Conservation (phyloP, 306 rosid genomes). For the Amphicarpaea edgeworthii region DNA sequence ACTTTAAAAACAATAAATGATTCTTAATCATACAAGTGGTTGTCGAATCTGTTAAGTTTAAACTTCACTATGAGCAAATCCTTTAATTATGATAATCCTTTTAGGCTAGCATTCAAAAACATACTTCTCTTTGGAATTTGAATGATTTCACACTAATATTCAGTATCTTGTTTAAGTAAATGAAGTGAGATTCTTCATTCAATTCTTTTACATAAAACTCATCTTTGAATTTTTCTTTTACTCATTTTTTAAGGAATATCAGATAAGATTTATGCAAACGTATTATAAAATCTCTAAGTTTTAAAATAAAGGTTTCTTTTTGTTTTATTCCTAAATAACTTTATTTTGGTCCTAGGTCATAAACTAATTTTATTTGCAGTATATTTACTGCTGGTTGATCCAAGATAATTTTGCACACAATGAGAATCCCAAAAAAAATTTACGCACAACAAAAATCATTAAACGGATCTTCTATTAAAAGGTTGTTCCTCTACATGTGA, state of each 20-base stretch:
- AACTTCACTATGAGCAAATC: slow-evolving; percentile 25
- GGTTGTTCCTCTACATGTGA: too few species aligned
- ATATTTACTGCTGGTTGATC: too few species aligned
- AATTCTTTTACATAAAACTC: background rate
- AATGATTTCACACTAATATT: slow-evolving; percentile 5
- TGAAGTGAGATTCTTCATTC: slow-evolving; percentile 23
- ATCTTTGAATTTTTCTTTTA: background rate
- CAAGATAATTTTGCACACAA: too few species aligned
- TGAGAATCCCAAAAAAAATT: too few species aligned
- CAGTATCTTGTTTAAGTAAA: slow-evolving; percentile 15
- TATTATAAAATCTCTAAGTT: slow-evolving; percentile 1
- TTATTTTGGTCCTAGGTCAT: too few species aligned
- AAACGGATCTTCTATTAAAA: too few species aligned
- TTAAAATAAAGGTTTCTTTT: background rate
- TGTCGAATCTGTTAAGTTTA: slow-evolving; percentile 35
- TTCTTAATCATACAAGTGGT: slow-evolving; percentile 19
- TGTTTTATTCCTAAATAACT: slow-evolving; percentile 27
- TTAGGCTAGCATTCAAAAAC: slow-evolving; percentile 4
- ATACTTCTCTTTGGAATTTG: background rate
- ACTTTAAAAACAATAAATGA: background rate
- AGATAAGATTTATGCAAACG: background rate
- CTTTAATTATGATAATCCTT: slow-evolving; percentile 23
- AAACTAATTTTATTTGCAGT: too few species aligned
- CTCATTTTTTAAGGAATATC: slow-evolving; percentile 28
- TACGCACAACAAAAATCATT: too few species aligned